phyloP scores from a whole-genome alignment of 1,139 yeast genomes.

The Chernovozyma sophiae-reginae region DNA sequence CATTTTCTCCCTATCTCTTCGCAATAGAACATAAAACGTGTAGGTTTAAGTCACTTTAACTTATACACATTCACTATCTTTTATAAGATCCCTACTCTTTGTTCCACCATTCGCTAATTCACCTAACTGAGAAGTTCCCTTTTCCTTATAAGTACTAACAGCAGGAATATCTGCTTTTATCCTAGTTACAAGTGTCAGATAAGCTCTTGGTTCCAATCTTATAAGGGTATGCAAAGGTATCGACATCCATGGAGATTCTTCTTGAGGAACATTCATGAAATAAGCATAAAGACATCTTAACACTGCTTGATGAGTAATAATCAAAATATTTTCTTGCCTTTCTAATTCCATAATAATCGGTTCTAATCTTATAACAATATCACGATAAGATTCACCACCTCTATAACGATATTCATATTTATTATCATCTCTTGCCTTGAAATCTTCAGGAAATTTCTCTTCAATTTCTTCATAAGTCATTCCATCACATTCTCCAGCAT shows the following conservation, averaged over 20 bases:
- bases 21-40: no score
- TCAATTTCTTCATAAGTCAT: conserved; percentile 86
- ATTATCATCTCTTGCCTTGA: conserved; percentile 91
- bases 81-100: conserved; percentile 42
- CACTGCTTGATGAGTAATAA: conserved; percentile 97
- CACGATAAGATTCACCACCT: conserved; percentile 96
- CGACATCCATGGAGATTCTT: conserved; percentile 98
- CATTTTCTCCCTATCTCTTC: no score
- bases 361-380: conserved; percentile 88
- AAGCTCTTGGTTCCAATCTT: conserved; percentile 90
- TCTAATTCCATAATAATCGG: conserved; percentile 98
- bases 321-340: conserved; percentile 91
- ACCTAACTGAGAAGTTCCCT: conserved; percentile 81
- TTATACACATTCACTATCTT: conserved; percentile 18
- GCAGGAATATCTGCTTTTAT: conserved; percentile 97
- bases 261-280: conserved; percentile 97
- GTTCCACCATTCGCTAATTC: conserved; percentile 35
- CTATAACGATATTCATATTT: conserved; percentile 93
- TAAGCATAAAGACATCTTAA: conserved; percentile 94
- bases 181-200: conserved; percentile 80
- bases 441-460: conserved; percentile 83
- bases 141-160: conserved; percentile 92
- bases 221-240: conserved; percentile 94
- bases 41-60: no score
- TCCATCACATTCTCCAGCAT: conserved; percentile 98